Percentiles rank a stretch among this genome's conserved stretches.
These are phyloP conservation scores for Dryas integrifolia DNA, from an alignment of 331 rosid genomes.

Conservation along the genomic window DNA sequence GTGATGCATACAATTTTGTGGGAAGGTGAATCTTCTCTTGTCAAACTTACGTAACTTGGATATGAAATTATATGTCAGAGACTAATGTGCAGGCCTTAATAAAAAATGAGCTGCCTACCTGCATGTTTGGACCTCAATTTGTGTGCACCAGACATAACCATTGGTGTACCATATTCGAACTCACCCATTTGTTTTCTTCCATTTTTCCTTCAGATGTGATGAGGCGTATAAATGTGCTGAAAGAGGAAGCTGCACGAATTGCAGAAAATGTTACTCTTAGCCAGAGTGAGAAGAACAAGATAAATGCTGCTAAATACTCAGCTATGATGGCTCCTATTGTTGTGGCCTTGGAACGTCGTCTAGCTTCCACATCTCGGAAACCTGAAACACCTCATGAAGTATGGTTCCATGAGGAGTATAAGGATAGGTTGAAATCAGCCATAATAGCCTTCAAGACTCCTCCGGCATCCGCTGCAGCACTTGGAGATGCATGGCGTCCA, in stretches of 20 bases:
- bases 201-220: conserved; percentile 73
- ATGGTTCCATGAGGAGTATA: conserved; percentile 91
- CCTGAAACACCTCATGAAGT: conserved; percentile 96
- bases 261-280: conserved; percentile 88
- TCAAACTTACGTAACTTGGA: neutral
- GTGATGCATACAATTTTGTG: conserved; percentile 2
- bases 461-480: conserved; percentile 70
- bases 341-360: conserved; percentile 94
- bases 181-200: conserved; percentile 14
- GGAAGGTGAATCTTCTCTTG: neutral
- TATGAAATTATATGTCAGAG: neutral
- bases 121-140: neutral
- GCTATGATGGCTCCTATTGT: conserved; percentile 99
- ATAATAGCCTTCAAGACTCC: conserved; percentile 72
- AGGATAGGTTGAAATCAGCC: conserved; percentile 69
- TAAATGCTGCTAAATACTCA: conserved; percentile 90
- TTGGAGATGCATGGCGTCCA: conserved; percentile 87
- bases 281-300: conserved; percentile 89
- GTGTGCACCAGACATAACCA: neutral
- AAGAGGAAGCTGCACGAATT: conserved; percentile 91
- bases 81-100: neutral
- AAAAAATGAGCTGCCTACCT: conserved; percentile 1
- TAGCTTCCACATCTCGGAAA: conserved; percentile 90
- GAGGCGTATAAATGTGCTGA: conserved; percentile 84
- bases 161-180: neutral